Conservation (phyloP, 345 rosid species). For the Eutrema japonicum region DNA sequence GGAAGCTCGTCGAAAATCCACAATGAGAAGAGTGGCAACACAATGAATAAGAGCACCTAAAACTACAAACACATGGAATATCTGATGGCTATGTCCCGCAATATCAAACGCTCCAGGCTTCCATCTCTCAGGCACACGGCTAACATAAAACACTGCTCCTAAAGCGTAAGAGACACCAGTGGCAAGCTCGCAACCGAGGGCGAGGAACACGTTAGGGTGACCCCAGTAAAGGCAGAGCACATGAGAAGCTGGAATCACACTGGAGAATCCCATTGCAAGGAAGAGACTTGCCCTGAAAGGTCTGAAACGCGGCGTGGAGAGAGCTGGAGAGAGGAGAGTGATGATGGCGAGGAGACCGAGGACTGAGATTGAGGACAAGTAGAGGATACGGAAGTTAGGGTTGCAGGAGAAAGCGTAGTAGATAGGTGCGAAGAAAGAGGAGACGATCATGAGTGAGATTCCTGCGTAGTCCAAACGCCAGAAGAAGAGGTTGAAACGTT, state of each 20-base stretch:
- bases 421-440: conserved; percentile 89
- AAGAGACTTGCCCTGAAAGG: conserved; percentile 71
- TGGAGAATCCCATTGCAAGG: conserved; percentile 84
- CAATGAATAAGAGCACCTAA: conserved; percentile 78
- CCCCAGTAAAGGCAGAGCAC: conserved; percentile 68
- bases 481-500: conserved; percentile 72
- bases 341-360: conserved; percentile 69
- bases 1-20: conserved; percentile 65
- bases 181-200: conserved; percentile 65
- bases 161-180: conserved; percentile 62
- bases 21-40: conserved; percentile 65
- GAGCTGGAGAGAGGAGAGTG: conserved; percentile 74
- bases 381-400: conserved; percentile 58
- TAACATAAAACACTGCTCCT: conserved; percentile 69
- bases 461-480: conserved; percentile 97
- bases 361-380: conserved; percentile 65
- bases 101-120: conserved; percentile 90
- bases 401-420: conserved; percentile 82
- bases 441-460: conserved; percentile 85
- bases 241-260: conserved; percentile 77
- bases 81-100: conserved; percentile 94
- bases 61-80: conserved; percentile 88
- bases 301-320: conserved; percentile 63
- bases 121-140: conserved; percentile 88
- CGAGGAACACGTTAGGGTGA: conserved; percentile 59